Percentiles rank a stretch among this genome's conserved stretches.
phyloP scores from a whole-genome alignment of 768 basidiomycete species.

The Tephrocybe sp. region DNA sequence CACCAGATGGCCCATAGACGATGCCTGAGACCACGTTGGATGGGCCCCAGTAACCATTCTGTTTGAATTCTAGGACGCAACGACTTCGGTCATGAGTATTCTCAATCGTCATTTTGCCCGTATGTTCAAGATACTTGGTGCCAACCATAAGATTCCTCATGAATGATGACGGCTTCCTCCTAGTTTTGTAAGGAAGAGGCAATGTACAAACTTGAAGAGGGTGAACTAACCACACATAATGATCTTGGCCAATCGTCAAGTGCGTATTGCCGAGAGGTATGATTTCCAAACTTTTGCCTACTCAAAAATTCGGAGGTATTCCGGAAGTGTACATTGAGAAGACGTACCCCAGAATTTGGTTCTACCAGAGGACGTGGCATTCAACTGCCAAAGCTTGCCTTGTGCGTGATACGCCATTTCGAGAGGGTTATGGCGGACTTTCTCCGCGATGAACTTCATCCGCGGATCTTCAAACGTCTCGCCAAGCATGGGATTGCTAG shows the following conservation, averaged over 20 bases:
- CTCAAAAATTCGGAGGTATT: slow-evolving; percentile 16
- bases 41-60: slow-evolving; percentile 81
- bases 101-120: slow-evolving; percentile 74
- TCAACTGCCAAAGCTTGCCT: slow-evolving; percentile 74
- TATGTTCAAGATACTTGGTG: slow-evolving; percentile 87
- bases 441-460: slow-evolving; percentile 84
- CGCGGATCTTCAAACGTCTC: slow-evolving; percentile 86
- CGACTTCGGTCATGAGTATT: slow-evolving; percentile 54
- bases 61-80: slow-evolving; percentile 84
- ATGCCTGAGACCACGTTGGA: slow-evolving; percentile 70
- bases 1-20: slow-evolving; percentile 53
- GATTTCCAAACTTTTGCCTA: slow-evolving; percentile 89
- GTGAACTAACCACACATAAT: slow-evolving; percentile 64
- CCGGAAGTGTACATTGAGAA: slow-evolving; percentile 5
- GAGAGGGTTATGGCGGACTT: slow-evolving; percentile 83
- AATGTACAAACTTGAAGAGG: not conserved
- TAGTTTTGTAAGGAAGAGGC: slow-evolving; percentile 23
- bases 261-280: slow-evolving; percentile 75
- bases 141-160: slow-evolving; percentile 90
- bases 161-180: slow-evolving; percentile 88
- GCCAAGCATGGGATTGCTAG: slow-evolving; percentile 85
- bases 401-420: slow-evolving; percentile 86
- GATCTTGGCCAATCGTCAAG: slow-evolving; percentile 64
- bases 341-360: slow-evolving; percentile 89
- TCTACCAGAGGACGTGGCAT: slow-evolving; percentile 76